Conservation (phyloP, 176 grass and related monocot species). For the Canna indica region DNA sequence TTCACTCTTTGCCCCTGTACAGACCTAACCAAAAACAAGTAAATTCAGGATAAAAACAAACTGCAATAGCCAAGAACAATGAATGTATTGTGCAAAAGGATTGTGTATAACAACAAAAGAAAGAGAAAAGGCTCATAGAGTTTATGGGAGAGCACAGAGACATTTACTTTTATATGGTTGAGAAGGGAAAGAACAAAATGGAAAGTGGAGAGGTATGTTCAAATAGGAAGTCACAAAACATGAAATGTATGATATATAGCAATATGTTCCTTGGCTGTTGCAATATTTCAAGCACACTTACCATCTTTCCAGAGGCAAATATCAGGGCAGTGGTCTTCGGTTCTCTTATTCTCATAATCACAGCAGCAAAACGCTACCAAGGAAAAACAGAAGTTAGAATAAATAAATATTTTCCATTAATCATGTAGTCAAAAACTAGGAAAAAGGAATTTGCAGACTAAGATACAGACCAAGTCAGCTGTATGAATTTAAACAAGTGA, state of each 20-base stretch:
- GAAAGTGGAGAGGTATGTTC: too few species aligned
- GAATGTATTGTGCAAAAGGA: too few species aligned
- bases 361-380: constrained; percentile 94
- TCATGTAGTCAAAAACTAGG: background rate
- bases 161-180: too few species aligned
- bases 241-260: too few species aligned
- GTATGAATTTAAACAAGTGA: too few species aligned
- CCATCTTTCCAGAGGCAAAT: constrained; percentile 99
- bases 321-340: constrained; percentile 98
- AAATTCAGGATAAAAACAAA: background rate
- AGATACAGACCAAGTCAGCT: too few species aligned
- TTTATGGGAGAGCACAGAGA: too few species aligned
- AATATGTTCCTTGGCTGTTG: too few species aligned
- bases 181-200: too few species aligned
- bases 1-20: constrained; percentile 91
- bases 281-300: constrained; percentile 24
- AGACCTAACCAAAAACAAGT: constrained; percentile 54
- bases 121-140: too few species aligned
- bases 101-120: too few species aligned
- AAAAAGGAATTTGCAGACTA: background rate
- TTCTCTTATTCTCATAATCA: constrained; percentile 99
- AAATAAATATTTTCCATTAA: background rate
- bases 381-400: constrained; percentile 13
- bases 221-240: too few species aligned
- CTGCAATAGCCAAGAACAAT: background rate